Conservation (phyloP, 1,284 basidiomycete genomes). For the Phylloboletellus chloephorus region DNA sequence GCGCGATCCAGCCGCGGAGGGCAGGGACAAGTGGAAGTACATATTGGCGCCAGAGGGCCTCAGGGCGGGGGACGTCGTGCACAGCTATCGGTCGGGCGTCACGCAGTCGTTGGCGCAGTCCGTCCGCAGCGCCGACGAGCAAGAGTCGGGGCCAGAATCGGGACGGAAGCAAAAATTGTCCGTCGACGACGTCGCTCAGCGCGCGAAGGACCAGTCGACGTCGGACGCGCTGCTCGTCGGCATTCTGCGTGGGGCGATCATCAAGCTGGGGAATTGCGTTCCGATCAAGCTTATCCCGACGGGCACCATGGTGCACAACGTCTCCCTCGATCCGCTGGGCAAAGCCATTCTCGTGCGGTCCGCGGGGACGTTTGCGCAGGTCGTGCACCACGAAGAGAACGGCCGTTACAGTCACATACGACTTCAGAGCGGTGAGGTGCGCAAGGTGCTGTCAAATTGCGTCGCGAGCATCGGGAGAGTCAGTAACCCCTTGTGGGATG, state of each 20-base stretch:
- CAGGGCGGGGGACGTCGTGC: slow-evolving; percentile 82
- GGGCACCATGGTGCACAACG: slow-evolving; percentile 86
- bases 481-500: slow-evolving; percentile 90
- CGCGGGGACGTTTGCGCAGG: slow-evolving; percentile 82
- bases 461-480: slow-evolving; percentile 90
- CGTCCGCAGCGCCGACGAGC: slow-evolving; percentile 35
- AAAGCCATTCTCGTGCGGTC: slow-evolving; percentile 83
- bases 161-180: slow-evolving; percentile 26
- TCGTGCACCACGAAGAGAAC: slow-evolving; percentile 69
- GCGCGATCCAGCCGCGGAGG: slow-evolving; percentile 46
- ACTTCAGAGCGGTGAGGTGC: slow-evolving; percentile 89
- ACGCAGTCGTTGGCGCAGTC: slow-evolving; percentile 72
- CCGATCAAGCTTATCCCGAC: slow-evolving; percentile 89
- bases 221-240: slow-evolving; percentile 74
- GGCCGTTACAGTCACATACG: slow-evolving; percentile 79
- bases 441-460: slow-evolving; percentile 79
- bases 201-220: slow-evolving; percentile 32
- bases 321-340: slow-evolving; percentile 74
- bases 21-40: slow-evolving; percentile 66
- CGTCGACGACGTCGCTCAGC: slow-evolving; percentile 20
- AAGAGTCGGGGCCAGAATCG: slow-evolving; percentile 23
- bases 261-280: slow-evolving; percentile 92
- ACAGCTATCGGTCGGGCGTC: slow-evolving; percentile 83
- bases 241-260: slow-evolving; percentile 78
- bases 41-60: slow-evolving; percentile 90